A percentile compares a stretch with the other conserved stretches of the same genome.
phyloP scores from a whole-genome alignment of 1,139 yeast genomes.

The Yamadazyma atlantica region DNA sequence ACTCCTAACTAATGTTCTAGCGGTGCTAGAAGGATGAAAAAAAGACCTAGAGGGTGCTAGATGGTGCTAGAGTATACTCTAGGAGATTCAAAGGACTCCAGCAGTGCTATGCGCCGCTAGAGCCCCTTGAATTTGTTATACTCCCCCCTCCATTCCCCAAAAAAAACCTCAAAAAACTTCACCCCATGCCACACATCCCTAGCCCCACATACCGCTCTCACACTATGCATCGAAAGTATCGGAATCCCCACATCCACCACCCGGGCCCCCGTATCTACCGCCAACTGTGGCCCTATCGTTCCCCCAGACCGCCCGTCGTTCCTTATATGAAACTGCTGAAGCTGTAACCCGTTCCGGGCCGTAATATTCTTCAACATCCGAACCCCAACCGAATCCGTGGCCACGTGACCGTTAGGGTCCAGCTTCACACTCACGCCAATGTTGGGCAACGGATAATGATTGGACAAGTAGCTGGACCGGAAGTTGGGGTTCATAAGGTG shows the following conservation, averaged over 20 bases:
- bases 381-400: slow-evolving; percentile 72
- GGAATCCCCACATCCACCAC: slow-evolving; percentile 78
- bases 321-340: slow-evolving; percentile 72
- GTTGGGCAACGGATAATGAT: slow-evolving; percentile 78
- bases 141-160: slow-evolving; percentile 51
- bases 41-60: too few species aligned
- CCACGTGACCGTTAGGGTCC: slow-evolving; percentile 80
- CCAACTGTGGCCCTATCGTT: slow-evolving; percentile 73
- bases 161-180: slow-evolving; percentile 64
- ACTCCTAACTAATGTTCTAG: too few species aligned
- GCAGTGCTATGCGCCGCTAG: too few species aligned
- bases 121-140: slow-evolving; percentile 8
- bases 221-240: slow-evolving; percentile 79
- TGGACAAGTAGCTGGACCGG: slow-evolving; percentile 58
- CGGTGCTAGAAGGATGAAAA: too few species aligned
- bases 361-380: slow-evolving; percentile 70
- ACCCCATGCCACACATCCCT: slow-evolving; percentile 69
- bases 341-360: slow-evolving; percentile 50
- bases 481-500: slow-evolving; percentile 68
- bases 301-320: slow-evolving; percentile 77
- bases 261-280: slow-evolving; percentile 69
- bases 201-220: slow-evolving; percentile 72
- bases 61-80: too few species aligned
- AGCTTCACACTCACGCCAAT: slow-evolving; percentile 68
- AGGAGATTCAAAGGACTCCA: too few species aligned